Percentiles rank a stretch among this genome's conserved stretches.
phyloP scores from a whole-genome alignment of 768 basidiomycete genomes.

The Psilocybe sp. region DNA sequence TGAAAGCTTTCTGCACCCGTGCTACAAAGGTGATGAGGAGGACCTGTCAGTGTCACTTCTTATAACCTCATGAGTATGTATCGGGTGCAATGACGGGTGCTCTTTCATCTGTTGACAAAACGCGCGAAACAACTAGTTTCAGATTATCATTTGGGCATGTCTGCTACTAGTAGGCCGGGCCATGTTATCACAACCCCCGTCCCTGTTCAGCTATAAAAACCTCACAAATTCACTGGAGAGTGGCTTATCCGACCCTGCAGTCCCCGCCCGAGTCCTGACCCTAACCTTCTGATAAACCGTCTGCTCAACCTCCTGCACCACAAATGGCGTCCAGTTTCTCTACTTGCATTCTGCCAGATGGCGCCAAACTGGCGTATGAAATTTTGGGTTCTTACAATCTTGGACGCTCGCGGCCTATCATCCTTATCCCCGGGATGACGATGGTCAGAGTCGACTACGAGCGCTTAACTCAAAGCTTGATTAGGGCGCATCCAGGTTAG shows the following conservation, averaged over 20 bases:
- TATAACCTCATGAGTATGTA: not conserved
- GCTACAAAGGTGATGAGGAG: too few species aligned
- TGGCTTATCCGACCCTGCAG: not conserved
- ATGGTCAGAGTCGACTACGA: conserved; percentile 38
- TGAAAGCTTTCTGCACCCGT: not conserved
- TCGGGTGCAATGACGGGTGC: conserved; percentile 13
- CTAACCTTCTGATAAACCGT: not conserved
- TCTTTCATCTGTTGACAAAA: conserved; percentile 4
- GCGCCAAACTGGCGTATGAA: conserved; percentile 41
- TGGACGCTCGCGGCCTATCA: conserved; percentile 30
- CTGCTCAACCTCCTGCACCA: not conserved
- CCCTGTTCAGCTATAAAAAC: conserved; percentile 3
- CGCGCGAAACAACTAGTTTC: not conserved
- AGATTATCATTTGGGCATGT: not conserved
- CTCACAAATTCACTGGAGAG: not conserved
- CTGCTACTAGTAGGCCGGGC: not conserved
- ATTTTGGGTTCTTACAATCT: conserved; percentile 37
- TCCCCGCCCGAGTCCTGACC: not conserved
- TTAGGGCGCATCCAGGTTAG: conserved; percentile 37
- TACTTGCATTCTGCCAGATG: conserved; percentile 33
- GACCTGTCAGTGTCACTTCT: not conserved
- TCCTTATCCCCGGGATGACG: conserved; percentile 41
- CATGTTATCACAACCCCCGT: not conserved
- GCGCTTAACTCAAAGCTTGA: conserved; percentile 29
- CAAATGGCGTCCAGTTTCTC: conserved; percentile 22